Base-by-base conservation (phyloP, 169 alveolate species). In the Neospora caninum region DNA sequence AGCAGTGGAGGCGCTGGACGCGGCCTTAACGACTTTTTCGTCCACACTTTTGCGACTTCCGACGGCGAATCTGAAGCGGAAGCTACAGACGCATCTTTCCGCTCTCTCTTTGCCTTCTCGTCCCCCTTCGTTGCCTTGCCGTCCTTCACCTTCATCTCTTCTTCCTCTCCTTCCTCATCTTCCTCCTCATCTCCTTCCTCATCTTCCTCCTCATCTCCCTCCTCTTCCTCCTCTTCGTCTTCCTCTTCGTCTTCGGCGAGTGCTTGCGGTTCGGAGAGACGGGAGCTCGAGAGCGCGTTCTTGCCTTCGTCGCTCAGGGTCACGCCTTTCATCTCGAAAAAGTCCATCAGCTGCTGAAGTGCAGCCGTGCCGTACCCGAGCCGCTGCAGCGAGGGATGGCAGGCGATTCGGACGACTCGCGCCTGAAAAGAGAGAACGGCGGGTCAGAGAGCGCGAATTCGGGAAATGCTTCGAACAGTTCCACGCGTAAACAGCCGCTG, bases 321-420 rank as follows among this genome's bases (percentile, higher is more conserved):
- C 31, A 88, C 88, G 20, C 91, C 91, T 64, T 83, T 73, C 91
- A 43, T 49, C 70, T 95, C 94, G 80, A 80, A 88, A 80, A 83
- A 95, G 34, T 80, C 91, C 69, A 95, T 58, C 70, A 99, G 97
- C 95, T 97, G 97, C 93, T 97, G 98, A 45, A 99, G 83, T 84
- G 99, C 99, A 91, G 97, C 98, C 34, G 99, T 94, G 0, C 99
- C 99, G 96, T 99, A 99, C 42, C 99, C 99, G 99, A 99, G 97
- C 82, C 98, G 98, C 94, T 98, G 99, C 69, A 99, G 97, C 64
- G 98, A 97, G 67, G 99, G 99, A 94, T 99, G 99, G 34, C 99
- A 98, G 10, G 99, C 99, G n/a, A 99, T 98, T 92, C 99, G 98
- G 29, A 99, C 99, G 25, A 99, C 96, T 93, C 99, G 97, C 27